Base-by-base conservation (phyloP, 805 yeast species). In the Grigorovia yakushimaensis region DNA sequence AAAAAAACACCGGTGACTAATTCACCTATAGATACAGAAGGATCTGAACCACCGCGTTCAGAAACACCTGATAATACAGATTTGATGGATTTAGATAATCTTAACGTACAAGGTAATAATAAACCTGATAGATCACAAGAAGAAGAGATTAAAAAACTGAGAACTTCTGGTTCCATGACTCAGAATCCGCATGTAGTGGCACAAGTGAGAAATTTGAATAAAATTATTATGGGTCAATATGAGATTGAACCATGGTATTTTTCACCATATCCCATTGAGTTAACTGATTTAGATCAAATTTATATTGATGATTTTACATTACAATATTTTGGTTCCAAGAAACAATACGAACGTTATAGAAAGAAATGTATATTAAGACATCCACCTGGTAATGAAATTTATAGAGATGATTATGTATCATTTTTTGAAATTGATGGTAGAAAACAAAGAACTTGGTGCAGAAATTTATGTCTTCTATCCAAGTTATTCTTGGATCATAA, bases 221-320 rank as follows among this genome's bases (percentile, higher is more conserved):
- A 78, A 47, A 78, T 93, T 5, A 82, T 87, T 3, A 79, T 93
- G 68, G 99, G 98, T 1, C 84, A 83, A 52, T 88, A 81, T 64
- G 84, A 85, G 55, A 88, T 93, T 46, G 99, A 93, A 64, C 98
- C 99, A 2, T 93, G 99, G 99, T 93, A 93, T 67, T 93, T 93
- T 60, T 85, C 96, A 1, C 98, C 99, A 1, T 93, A 93, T 64
- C 99, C 99, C 0, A 74, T 88, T 15, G 98, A 93, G 62, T 74
- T 88, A 47, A 88, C 97, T 0, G 98, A 93, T 57, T 93, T 84
- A 54, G 98, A 91, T 62, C 81, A 77, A 47, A 77, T 93, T 21
- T 93, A 84, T 62, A 84, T 93, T 42, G 93, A 96, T 67, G 98
- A 89, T 66, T 93, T 85, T 62, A 81, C 96, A 2, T 66, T 93